phyloP scores from a whole-genome alignment of 2,329 filamentous ascomycete species.

The Fusarium oligoseptatum region DNA sequence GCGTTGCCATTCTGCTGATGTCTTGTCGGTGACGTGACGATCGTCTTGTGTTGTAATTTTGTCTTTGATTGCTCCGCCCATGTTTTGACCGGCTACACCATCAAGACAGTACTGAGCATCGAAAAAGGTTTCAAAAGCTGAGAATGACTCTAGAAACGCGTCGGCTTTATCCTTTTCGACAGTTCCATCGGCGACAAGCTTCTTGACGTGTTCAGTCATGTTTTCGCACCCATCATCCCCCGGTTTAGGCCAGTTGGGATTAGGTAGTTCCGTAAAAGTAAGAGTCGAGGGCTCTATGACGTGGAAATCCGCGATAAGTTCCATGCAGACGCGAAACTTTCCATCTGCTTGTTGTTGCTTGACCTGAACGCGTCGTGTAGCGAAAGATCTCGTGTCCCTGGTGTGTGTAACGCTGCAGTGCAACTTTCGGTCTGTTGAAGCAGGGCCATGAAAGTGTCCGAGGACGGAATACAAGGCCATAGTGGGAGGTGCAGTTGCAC shows the following conservation, averaged over 20 bases:
- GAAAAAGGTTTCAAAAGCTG: conserved; percentile 47
- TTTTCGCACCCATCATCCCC: conserved; percentile 39
- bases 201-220: conserved; percentile 6
- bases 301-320: conserved; percentile 63
- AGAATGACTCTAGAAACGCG: conserved; percentile 47
- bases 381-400: conserved; percentile 62
- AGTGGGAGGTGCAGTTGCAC: conserved; percentile 50
- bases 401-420: conserved; percentile 52
- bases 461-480: conserved; percentile 61
- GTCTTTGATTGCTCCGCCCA: conserved; percentile 57
- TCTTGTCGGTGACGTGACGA: conserved; percentile 51
- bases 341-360: conserved; percentile 56
- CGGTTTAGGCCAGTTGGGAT: conserved; percentile 46
- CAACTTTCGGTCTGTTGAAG: conserved; percentile 55
- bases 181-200: conserved; percentile 41
- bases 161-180: conserved; percentile 42
- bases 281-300: conserved; percentile 53
- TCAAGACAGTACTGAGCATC: conserved; percentile 54
- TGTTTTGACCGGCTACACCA: conserved; percentile 59
- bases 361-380: conserved; percentile 61
- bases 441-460: conserved; percentile 62
- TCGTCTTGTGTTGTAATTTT: conserved; percentile 53
- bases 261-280: conserved; percentile 55
- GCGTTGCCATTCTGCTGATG: conserved; percentile 59
- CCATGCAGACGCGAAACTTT: conserved; percentile 54